A percentile compares a stretch with the other conserved stretches of the same genome.
These are phyloP conservation scores for Aquilaria malaccensis DNA, from an alignment of 345 rosid genomes.

Conservation along the genomic window DNA sequence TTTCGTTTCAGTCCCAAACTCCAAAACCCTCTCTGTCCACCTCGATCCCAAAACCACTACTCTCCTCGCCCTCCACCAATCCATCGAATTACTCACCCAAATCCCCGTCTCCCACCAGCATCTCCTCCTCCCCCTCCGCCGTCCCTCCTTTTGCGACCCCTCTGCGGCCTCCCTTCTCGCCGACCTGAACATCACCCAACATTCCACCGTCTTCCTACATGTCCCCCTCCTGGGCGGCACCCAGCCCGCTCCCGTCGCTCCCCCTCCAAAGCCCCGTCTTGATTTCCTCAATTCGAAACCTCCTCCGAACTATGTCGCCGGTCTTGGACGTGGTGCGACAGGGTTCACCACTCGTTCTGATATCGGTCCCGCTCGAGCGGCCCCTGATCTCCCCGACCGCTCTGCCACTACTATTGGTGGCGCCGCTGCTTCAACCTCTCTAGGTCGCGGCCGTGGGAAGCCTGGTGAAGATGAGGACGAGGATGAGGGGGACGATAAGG, in stretches of 20 bases:
- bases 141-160: neutral
- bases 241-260: conserved; percentile 19
- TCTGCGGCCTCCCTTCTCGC: conserved; percentile 34
- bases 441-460: conserved; percentile 69
- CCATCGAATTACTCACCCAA: conserved; percentile 28
- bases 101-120: conserved; percentile 39
- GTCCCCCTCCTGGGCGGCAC: conserved; percentile 53
- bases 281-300: conserved; percentile 87
- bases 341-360: conserved; percentile 97
- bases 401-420: conserved; percentile 54
- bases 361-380: conserved; percentile 94
- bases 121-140: conserved; percentile 24
- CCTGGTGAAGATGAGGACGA: conserved; percentile 72
- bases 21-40: conserved; percentile 38
- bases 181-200: conserved; percentile 35
- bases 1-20: conserved; percentile 43
- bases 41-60: conserved; percentile 49
- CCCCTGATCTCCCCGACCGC: conserved; percentile 84
- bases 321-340: conserved; percentile 94
- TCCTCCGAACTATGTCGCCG: conserved; percentile 86
- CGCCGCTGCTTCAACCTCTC: conserved; percentile 34
- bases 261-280: conserved; percentile 67
- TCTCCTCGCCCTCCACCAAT: conserved; percentile 37
- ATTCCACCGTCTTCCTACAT: conserved; percentile 48
- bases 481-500: conserved; percentile 82